These are phyloP conservation scores for Pontederia paniculata DNA, from an alignment of 176 grass and related monocot genomes.

Conservation along the genomic window DNA sequence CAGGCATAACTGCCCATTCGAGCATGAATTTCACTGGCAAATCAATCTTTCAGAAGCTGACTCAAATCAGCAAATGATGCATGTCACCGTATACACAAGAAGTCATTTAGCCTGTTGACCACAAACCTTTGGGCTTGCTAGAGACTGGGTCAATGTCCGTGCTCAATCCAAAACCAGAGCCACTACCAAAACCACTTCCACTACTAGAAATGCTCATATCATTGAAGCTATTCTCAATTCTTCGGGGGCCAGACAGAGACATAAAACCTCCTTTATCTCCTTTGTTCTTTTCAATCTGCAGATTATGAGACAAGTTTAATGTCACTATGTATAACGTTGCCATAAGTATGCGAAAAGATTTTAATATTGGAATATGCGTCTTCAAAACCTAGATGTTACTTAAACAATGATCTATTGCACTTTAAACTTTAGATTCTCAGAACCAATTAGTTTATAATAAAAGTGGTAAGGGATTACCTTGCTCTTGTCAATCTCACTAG, in stretches of 20 bases:
- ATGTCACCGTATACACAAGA: no score
- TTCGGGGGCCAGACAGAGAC: constrained; percentile 54
- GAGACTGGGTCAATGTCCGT: constrained; percentile 46
- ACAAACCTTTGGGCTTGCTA: constrained; percentile 63
- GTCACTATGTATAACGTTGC: no score
- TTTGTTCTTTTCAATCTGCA: constrained; percentile 73
- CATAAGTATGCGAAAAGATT: no score
- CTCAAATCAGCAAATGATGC: no score
- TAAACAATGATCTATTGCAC: neutral
- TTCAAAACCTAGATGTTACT: neutral
- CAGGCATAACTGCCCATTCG: no score
- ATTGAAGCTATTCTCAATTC: constrained; percentile 44
- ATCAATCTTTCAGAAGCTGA: no score
- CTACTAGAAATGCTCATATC: constrained; percentile 49
- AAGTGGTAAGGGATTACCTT: constrained; percentile 31
- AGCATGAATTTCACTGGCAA: no score
- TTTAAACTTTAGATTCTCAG: neutral
- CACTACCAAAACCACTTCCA: constrained; percentile 54
- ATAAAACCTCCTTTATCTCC: constrained; percentile 68
- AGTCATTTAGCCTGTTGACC: neutral
- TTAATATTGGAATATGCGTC: no score
- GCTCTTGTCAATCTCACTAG: constrained; percentile 86
- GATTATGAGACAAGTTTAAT: neutral
- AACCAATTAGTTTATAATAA: neutral
- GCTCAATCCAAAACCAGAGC: constrained; percentile 40